These are phyloP conservation scores for Populus hybrid DNA, from an alignment of 441 rosid species.

Conservation along the genomic window DNA sequence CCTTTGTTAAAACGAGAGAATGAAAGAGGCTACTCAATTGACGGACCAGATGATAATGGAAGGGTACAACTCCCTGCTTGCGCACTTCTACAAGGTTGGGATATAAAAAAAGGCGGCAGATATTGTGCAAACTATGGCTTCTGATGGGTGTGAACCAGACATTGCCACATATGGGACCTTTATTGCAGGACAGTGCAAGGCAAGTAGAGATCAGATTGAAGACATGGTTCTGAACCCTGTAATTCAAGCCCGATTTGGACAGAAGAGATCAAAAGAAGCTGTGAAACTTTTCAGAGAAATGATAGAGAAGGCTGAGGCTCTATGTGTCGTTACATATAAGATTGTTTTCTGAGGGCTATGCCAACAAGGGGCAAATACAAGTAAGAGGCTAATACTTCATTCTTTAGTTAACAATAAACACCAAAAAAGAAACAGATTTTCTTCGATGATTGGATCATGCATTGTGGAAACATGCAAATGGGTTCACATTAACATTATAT, in stretches of 20 bases:
- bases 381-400: too few species aligned
- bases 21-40: conserved; percentile 75
- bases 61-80: conserved; percentile 77
- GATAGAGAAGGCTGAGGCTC: conserved; percentile 53
- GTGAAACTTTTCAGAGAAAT: conserved; percentile 78
- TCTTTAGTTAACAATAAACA: too few species aligned
- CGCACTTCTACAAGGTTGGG: conserved; percentile 66
- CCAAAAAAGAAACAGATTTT: too few species aligned
- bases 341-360: conserved; percentile 78
- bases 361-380: neutral
- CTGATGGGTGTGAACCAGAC: conserved; percentile 74
- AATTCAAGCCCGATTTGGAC: conserved; percentile 63
- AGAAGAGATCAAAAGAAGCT: conserved; percentile 60
- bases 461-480: too few species aligned
- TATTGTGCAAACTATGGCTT: conserved; percentile 73
- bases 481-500: too few species aligned
- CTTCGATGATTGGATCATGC: too few species aligned
- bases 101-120: conserved; percentile 80
- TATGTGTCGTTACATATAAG: conserved; percentile 59
- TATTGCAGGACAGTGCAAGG: conserved; percentile 79
- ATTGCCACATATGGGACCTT: conserved; percentile 79
- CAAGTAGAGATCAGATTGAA: conserved; percentile 75
- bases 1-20: conserved; percentile 67
- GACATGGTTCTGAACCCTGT: conserved; percentile 76
- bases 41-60: conserved; percentile 98